phyloP scores from a whole-genome alignment of 2,329 filamentous ascomycete species.

The Coniochaeta hoffmannii region DNA sequence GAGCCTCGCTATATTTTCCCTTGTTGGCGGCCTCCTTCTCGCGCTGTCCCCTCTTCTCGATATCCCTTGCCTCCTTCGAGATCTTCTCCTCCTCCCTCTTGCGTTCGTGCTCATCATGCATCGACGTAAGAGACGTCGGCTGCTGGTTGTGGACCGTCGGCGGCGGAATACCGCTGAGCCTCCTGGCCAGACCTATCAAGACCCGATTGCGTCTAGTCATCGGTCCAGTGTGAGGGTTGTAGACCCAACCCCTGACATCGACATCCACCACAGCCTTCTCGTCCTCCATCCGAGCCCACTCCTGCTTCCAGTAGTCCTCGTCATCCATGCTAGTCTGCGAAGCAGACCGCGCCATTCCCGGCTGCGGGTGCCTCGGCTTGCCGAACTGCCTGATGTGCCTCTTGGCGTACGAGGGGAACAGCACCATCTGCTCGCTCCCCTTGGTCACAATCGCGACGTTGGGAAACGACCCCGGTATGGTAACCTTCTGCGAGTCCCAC shows the following conservation, averaged over 20 bases:
- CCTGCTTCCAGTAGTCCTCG: conserved; percentile 66
- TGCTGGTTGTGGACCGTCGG: conserved; percentile 37
- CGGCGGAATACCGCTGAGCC: conserved; percentile 78
- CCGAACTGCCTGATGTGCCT: conserved; percentile 59
- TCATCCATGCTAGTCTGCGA: conserved; percentile 41
- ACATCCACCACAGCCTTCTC: conserved; percentile 85
- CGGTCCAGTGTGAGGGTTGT: conserved; percentile 74
- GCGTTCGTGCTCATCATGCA: conserved; percentile 39
- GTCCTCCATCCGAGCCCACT: conserved; percentile 75
- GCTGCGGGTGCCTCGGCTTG: conserved; percentile 20
- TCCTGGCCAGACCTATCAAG: conserved; percentile 76
- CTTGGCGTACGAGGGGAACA: conserved; percentile 92
- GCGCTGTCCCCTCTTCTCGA: conserved; percentile 62
- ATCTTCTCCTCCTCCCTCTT: conserved; percentile 57
- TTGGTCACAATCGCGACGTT: conserved; percentile 73
- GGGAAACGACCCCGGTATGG: conserved; percentile 72
- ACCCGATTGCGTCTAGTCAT: conserved; percentile 83
- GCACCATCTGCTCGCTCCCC: conserved; percentile 83
- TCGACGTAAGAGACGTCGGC: conserved; percentile 10
- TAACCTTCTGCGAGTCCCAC: conserved; percentile 22
- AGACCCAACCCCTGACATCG: conserved; percentile 93
- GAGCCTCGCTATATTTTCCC: conserved; percentile 67
- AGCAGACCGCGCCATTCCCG: conserved; percentile 21
- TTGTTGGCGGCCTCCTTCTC: conserved; percentile 64
- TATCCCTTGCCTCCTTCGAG: conserved; percentile 66